Percentiles rank a stretch among this genome's conserved stretches.
phyloP scores from a whole-genome alignment of 306 rosid species.

The Hippophae rhamnoides region DNA sequence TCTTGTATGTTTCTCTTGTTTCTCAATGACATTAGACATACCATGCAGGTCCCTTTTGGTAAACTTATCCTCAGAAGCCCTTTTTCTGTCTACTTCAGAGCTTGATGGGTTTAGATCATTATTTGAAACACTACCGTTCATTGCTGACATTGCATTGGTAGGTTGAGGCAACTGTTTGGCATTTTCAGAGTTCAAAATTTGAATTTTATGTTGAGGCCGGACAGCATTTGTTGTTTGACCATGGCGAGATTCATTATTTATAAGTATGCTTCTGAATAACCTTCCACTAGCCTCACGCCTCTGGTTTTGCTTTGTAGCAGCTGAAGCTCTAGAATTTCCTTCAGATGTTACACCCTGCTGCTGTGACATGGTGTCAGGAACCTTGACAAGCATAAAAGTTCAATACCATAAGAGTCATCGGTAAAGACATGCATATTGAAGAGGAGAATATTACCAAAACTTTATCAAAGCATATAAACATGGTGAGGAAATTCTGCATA shows the following conservation, averaged over 20 bases:
- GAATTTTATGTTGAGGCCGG: slow-evolving; percentile 56
- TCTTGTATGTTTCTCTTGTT: slow-evolving; percentile 73
- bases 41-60: slow-evolving; percentile 50
- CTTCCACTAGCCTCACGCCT: slow-evolving; percentile 71
- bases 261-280: slow-evolving; percentile 64
- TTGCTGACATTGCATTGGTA: slow-evolving; percentile 35
- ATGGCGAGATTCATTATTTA: slow-evolving; percentile 60
- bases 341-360: slow-evolving; percentile 32
- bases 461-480: not conserved
- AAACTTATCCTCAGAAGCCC: slow-evolving; percentile 44
- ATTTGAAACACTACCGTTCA: slow-evolving; percentile 36
- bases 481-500: not conserved
- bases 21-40: slow-evolving; percentile 39
- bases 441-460: not conserved
- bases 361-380: slow-evolving; percentile 31
- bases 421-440: not conserved
- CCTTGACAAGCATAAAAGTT: slow-evolving; percentile 23
- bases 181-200: slow-evolving; percentile 48
- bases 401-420: not conserved
- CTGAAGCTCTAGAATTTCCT: slow-evolving; percentile 43
- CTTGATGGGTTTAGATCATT: slow-evolving; percentile 37
- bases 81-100: slow-evolving; percentile 54
- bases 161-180: slow-evolving; percentile 51
- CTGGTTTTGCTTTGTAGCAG: slow-evolving; percentile 53
- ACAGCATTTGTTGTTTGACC: slow-evolving; percentile 33